Base-by-base conservation (phyloP, 306 rosid genomes). In the Abrus pulchellus region DNA sequence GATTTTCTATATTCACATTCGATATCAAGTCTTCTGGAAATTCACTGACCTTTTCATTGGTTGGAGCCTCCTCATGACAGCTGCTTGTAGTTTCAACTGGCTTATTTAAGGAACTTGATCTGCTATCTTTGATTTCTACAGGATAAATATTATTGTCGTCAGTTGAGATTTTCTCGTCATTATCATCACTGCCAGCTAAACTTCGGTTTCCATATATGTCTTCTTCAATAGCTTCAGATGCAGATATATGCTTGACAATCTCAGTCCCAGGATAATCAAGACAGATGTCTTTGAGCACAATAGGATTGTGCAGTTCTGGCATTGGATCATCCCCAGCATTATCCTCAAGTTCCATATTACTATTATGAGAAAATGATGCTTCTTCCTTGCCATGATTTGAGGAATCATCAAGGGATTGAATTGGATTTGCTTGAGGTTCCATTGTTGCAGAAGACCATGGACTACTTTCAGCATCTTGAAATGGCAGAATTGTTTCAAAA, bases 401-500 rank as follows among this genome's bases (percentile, higher is more conserved):
- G 69, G 65, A 43, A 57, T 47, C 64, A 40, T 75, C 80, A 73
- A 44, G 59, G n/a, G 78, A 66, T 84, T 64, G 88, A 85, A 71
- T 27, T 65, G 71, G 50, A 82, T 84, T 72, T 74, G 75, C 83
- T 80, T 2, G 73, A 86, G 76, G 60, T 34, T 81, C 76, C 76
- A 45, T 71, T 47, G 80, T 71, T 55, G 33, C 48, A 28, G 77
- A 74, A 67, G 88, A 68, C 62, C 28, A 82, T 33, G n/a, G 67
- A 78, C 68, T 48, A 36, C 77, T 70, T 75, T 80, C 88, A 75
- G 77, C 64, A 69, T 84, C 92, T 32, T 92, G 82, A 29, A 80
- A 70, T 14, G 98, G 98, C 32, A 84, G 82, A 82, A 93, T 76
- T 27, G 92, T 87, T 83, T 95, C 97, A 77, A 95, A 95, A 50